A percentile compares a stretch with the other conserved stretches of the same genome.
Conservation (phyloP, 768 basidiomycete species). For the Tephrocybe sp. region DNA sequence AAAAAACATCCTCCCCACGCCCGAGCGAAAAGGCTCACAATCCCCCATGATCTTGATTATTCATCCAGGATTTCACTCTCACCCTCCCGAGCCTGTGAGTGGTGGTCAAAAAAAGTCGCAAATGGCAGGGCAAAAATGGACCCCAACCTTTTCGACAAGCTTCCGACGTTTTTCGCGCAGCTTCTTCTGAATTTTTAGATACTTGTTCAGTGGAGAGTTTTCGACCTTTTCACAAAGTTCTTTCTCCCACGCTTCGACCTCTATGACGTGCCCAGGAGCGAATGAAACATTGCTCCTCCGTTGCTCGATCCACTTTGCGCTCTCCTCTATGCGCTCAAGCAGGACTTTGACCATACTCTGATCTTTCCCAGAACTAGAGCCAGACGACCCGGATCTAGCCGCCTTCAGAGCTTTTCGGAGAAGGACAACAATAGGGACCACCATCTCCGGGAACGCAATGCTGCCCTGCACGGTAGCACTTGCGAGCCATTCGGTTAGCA, state of each 20-base stretch:
- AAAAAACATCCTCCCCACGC: background rate
- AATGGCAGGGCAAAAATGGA: slow-evolving; percentile 3
- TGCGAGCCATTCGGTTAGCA: slow-evolving; percentile 81
- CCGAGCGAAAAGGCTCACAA: background rate
- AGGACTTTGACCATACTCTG: slow-evolving; percentile 66
- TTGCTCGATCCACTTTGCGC: slow-evolving; percentile 72
- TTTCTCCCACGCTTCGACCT: slow-evolving; percentile 75
- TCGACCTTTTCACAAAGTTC: slow-evolving; percentile 53
- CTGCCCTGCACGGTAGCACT: slow-evolving; percentile 70
- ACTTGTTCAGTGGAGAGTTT: slow-evolving; percentile 78
- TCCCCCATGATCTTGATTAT: slow-evolving; percentile 3
- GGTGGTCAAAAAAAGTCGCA: slow-evolving; percentile 15
- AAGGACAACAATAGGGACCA: slow-evolving; percentile 71
- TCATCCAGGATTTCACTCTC: slow-evolving; percentile 68
- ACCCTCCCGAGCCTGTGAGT: slow-evolving; percentile 61
- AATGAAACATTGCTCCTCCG: slow-evolving; percentile 70
- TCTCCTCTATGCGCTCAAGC: slow-evolving; percentile 86
- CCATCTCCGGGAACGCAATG: slow-evolving; percentile 92
- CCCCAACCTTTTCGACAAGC: slow-evolving; percentile 69
- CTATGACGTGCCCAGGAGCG: slow-evolving; percentile 64
- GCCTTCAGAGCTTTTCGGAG: slow-evolving; percentile 75
- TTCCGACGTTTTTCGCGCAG: slow-evolving; percentile 69
- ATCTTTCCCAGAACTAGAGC: slow-evolving; percentile 47
- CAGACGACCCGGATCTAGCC: slow-evolving; percentile 36
- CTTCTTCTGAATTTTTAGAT: slow-evolving; percentile 79